Evolutionary conservation across 1,284 basidiomycete genomes (phyloP).

Genomic region (Ceratobasidium theobromae): DNA sequence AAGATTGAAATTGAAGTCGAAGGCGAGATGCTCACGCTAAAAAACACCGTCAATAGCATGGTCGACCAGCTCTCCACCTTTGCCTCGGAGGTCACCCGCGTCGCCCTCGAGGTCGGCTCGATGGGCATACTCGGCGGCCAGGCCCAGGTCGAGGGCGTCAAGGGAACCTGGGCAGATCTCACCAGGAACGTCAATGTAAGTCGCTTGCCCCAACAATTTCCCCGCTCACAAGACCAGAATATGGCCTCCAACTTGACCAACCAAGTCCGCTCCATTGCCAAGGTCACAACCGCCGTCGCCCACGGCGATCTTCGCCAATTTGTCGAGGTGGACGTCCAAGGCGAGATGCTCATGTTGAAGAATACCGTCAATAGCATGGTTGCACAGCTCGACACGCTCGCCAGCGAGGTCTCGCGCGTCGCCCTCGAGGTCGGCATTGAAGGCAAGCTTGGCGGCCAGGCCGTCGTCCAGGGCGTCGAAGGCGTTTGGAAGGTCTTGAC

Average conservation of each 20-base stretch:
- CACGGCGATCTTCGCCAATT: slow-evolving; percentile 86
- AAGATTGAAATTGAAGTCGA: slow-evolving; percentile 84
- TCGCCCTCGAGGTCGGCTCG: slow-evolving; percentile 89
- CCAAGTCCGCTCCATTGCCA: slow-evolving; percentile 96
- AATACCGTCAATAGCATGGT: slow-evolving; percentile 93
- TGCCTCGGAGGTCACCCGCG: slow-evolving; percentile 92
- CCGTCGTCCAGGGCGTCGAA: slow-evolving; percentile 81
- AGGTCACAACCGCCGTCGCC: slow-evolving; percentile 96
- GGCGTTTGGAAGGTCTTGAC: slow-evolving; percentile 85
- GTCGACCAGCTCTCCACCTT: slow-evolving; percentile 88
- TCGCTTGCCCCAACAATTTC: neutral
- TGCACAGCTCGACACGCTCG: slow-evolving; percentile 64
- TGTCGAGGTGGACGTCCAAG: slow-evolving; percentile 94
- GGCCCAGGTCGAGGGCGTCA: slow-evolving; percentile 87
- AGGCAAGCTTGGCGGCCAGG: slow-evolving; percentile 94
- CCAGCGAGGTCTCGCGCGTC: slow-evolving; percentile 71
- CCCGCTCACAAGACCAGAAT: slow-evolving; percentile 51
- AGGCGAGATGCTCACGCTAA: slow-evolving; percentile 86
- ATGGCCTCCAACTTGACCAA: slow-evolving; percentile 92
- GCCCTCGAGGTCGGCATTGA: slow-evolving; percentile 93
- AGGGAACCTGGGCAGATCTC: slow-evolving; percentile 92
- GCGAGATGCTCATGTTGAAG: slow-evolving; percentile 95
- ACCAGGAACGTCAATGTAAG: slow-evolving; percentile 83
- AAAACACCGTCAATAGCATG: slow-evolving; percentile 84
- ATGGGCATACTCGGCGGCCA: slow-evolving; percentile 93